Percentiles rank a stretch among this genome's conserved stretches.
Conservation (phyloP, 2,329 filamentous ascomycete species). For the Cladosporium sp. region DNA sequence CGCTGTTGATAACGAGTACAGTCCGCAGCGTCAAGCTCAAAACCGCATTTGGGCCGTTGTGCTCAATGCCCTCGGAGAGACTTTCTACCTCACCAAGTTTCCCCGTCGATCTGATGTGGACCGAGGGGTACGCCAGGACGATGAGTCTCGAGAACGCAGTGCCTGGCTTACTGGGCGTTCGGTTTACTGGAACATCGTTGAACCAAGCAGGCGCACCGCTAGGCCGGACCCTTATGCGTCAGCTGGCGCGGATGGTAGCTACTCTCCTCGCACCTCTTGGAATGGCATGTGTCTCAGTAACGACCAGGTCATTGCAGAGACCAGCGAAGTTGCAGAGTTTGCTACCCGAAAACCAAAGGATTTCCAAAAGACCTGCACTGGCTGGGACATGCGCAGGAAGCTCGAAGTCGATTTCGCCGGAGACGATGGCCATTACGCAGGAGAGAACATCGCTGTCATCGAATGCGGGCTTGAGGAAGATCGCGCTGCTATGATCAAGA, state of each 20-base stretch:
- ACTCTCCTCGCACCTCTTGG: constrained; percentile 74
- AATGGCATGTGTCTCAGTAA: constrained; percentile 65
- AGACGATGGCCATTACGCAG: constrained; percentile 69
- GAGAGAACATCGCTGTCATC: constrained; percentile 72
- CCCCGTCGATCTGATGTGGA: constrained; percentile 53
- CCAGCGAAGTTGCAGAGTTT: constrained; percentile 74
- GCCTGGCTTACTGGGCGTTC: constrained; percentile 79
- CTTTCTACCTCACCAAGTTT: constrained; percentile 75
- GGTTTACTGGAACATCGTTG: constrained; percentile 75
- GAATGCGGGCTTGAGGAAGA: constrained; percentile 64
- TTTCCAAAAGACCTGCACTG: constrained; percentile 71
- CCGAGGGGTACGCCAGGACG: constrained; percentile 41
- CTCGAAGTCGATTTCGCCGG: constrained; percentile 86
- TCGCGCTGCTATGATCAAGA: constrained; percentile 47
- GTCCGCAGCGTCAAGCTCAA: constrained; percentile 60
- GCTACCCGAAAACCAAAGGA: constrained; percentile 67
- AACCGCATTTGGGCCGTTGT: constrained; percentile 83
- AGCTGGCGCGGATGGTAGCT: constrained; percentile 62
- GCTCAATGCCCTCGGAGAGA: constrained; percentile 88
- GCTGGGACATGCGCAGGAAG: constrained; percentile 87
- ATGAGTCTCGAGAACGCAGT: constrained; percentile 55
- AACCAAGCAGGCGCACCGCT: constrained; percentile 68
- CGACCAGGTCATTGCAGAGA: constrained; percentile 69
- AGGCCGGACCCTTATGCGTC: constrained; percentile 68
- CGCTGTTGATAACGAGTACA: constrained; percentile 78